Evolutionary conservation across 192 early-diverging fungal species (phyloP).

Genomic region (Coemansia sp.): DNA sequence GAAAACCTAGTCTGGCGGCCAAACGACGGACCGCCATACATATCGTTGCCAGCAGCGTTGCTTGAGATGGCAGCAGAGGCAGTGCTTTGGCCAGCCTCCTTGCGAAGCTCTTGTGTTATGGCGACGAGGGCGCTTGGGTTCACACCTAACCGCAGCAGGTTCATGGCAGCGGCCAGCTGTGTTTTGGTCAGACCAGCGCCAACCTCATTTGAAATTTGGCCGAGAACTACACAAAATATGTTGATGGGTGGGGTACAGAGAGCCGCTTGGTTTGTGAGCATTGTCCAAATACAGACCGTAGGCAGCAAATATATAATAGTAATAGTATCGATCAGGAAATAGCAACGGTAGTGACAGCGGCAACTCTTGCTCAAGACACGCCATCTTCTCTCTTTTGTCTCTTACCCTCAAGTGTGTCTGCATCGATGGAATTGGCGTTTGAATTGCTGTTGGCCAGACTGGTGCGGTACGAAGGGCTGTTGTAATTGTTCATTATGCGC

Average conservation of each 20-base stretch:
- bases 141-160: conserved; percentile 36
- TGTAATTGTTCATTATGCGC: not conserved
- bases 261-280: too few species aligned
- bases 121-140: conserved; percentile 43
- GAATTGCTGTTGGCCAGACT: conserved; percentile 1
- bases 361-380: too few species aligned
- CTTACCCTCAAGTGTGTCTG: conserved; percentile 11
- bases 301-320: too few species aligned
- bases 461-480: not conserved
- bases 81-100: too few species aligned
- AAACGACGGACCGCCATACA: too few species aligned
- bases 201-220: conserved; percentile 26
- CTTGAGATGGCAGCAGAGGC: not conserved
- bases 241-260: not conserved
- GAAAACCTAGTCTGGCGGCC: too few species aligned
- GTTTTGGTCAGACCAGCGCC: conserved; percentile 39
- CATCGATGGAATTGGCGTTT: not conserved
- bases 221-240: conserved; percentile 28
- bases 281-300: too few species aligned
- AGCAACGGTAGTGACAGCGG: too few species aligned
- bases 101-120: conserved; percentile 47
- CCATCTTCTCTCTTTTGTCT: too few species aligned
- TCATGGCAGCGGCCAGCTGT: conserved; percentile 38
- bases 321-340: too few species aligned
- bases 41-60: not conserved